phyloP scores from a whole-genome alignment of 371 early-diverging fungal genomes.

The Umbelopsis sp. region DNA sequence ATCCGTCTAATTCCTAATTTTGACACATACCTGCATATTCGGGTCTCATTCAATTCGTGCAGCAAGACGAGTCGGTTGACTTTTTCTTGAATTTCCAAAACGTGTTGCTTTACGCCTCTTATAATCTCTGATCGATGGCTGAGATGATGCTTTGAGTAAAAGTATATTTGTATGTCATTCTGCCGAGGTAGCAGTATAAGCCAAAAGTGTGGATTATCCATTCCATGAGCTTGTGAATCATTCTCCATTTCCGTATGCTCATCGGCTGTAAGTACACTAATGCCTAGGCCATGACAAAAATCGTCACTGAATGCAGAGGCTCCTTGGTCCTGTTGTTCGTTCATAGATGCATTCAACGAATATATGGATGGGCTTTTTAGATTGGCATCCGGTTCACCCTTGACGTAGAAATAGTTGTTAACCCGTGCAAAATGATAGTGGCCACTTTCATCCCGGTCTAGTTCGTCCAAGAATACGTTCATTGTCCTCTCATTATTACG shows the following conservation, averaged over 20 bases:
- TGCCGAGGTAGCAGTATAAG: conserved; percentile 63
- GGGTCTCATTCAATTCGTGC: conserved; percentile 64
- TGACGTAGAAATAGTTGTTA: conserved; percentile 64
- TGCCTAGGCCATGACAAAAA: conserved; percentile 52
- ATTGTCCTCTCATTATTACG: conserved; percentile 51
- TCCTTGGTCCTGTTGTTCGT: conserved; percentile 12
- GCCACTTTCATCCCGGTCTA: conserved; percentile 49
- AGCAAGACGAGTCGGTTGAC: conserved; percentile 74
- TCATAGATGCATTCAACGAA: background rate
- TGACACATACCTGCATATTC: conserved; percentile 64
- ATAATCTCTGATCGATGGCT: conserved; percentile 63
- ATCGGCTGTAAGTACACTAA: conserved; percentile 38
- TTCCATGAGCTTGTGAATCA: conserved; percentile 6
- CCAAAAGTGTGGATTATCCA: conserved; percentile 62
- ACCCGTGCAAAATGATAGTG: conserved; percentile 60
- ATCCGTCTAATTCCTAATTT: background rate
- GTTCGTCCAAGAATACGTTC: conserved; percentile 61
- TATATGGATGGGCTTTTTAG: background rate
- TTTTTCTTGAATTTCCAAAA: conserved; percentile 62
- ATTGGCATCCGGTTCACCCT: conserved; percentile 42
- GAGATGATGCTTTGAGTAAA: conserved; percentile 70
- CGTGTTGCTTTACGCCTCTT: conserved; percentile 57
- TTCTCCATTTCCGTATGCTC: conserved; percentile 24
- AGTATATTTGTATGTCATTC: conserved; percentile 63
- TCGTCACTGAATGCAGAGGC: conserved; percentile 30